phyloP scores from a whole-genome alignment of 129 eudicot species.

The Lonicera japonica region DNA sequence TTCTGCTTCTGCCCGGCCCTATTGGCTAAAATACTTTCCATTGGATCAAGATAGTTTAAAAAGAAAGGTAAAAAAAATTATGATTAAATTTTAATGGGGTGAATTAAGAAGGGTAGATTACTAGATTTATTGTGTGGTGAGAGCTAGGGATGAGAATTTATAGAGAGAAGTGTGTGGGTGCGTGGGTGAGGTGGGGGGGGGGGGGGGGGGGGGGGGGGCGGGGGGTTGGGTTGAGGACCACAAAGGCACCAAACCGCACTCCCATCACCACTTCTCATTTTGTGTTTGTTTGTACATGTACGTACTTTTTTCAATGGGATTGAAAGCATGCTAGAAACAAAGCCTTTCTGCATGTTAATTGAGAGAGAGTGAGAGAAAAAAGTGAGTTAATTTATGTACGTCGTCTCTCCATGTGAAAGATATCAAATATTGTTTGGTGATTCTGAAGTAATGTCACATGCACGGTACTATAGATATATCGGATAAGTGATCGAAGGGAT shows the following conservation, averaged over 20 bases:
- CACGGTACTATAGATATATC: too few species aligned
- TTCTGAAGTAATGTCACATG: too few species aligned
- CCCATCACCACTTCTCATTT: constrained; percentile 18
- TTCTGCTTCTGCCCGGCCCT: not conserved
- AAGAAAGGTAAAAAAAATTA: not conserved
- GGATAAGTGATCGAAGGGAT: too few species aligned
- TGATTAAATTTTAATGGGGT: not conserved
- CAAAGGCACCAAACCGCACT: constrained; percentile 12
- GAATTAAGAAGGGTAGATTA: not conserved
- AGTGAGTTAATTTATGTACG: too few species aligned
- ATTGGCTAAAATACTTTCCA: constrained; percentile 9
- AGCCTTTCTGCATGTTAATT: not conserved
- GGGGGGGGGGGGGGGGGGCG: not conserved
- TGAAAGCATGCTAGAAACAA: not conserved
- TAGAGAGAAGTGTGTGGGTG: too few species aligned
- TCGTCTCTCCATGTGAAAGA: too few species aligned
- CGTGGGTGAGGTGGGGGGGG: constrained; percentile 11
- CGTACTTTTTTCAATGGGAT: not conserved
- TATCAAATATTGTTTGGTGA: too few species aligned
- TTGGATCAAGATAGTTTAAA: constrained; percentile 3
- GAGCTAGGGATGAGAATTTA: constrained; percentile 34
- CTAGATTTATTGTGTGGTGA: constrained; percentile 29
- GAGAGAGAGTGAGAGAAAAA: not conserved
- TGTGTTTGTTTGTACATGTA: not conserved
- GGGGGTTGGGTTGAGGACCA: constrained; percentile 61